These are phyloP conservation scores for Plasmodium berghei DNA, from an alignment of 169 alveolate genomes.

Conservation along the genomic window DNA sequence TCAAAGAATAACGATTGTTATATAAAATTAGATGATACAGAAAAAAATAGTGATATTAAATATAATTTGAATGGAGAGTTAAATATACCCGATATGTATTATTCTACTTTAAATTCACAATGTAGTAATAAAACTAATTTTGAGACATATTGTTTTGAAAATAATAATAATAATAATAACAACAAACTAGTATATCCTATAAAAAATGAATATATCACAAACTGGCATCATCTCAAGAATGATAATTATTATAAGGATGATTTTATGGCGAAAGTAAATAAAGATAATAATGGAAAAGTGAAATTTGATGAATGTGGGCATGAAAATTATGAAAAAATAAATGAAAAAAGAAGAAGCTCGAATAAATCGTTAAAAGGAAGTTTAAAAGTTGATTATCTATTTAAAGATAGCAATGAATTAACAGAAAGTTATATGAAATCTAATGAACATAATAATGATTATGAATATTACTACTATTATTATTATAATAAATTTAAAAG, in stretches of 20 bases:
- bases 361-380: conserved; percentile 37
- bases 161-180: too few species aligned
- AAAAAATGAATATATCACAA: neutral
- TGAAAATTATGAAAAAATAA: neutral
- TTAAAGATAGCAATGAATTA: conserved; percentile 59
- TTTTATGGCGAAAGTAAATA: neutral
- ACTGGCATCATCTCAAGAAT: neutral
- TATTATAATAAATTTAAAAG: conserved; percentile 71
- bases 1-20: neutral
- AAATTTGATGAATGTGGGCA: neutral
- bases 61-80: neutral
- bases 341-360: conserved; percentile 13
- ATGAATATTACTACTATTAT: conserved; percentile 37
- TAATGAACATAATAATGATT: conserved; percentile 18
- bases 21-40: conserved; percentile 6
- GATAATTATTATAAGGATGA: conserved; percentile 1
- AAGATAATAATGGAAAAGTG: neutral
- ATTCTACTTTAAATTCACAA: neutral
- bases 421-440: conserved; percentile 19
- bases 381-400: conserved; percentile 27
- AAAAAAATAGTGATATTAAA: neutral
- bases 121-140: too few species aligned
- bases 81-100: neutral
- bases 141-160: too few species aligned
- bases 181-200: neutral